These are phyloP conservation scores for Fistulinella cinereoalba DNA, from an alignment of 1,284 basidiomycete genomes.

Conservation along the genomic window DNA sequence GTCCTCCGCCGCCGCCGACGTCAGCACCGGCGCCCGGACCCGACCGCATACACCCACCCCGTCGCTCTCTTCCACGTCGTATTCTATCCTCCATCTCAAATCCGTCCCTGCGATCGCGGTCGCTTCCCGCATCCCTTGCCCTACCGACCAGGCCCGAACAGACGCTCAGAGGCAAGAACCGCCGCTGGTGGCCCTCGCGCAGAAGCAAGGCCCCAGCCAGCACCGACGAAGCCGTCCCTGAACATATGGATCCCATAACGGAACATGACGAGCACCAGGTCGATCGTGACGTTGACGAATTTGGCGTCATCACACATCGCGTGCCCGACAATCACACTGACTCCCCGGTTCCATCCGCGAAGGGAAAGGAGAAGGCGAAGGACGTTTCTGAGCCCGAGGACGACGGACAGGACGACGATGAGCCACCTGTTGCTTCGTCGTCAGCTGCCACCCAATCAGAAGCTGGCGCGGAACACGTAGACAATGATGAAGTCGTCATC, in stretches of 20 bases:
- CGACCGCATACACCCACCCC: slow-evolving; percentile 2
- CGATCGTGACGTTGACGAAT: slow-evolving; percentile 34
- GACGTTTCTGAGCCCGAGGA: slow-evolving; percentile 11
- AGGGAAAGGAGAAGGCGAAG: slow-evolving; percentile 32
- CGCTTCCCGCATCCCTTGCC: slow-evolving; percentile 14
- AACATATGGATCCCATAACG: slow-evolving; percentile 7
- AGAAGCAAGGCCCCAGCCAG: slow-evolving; percentile 11
- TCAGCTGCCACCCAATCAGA: slow-evolving; percentile 12
- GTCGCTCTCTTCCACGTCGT: slow-evolving; percentile 26
- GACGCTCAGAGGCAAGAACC: slow-evolving; percentile 32
- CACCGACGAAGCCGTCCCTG: slow-evolving; percentile 10
- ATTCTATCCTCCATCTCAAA: slow-evolving; percentile 28
- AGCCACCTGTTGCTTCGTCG: slow-evolving; percentile 16
- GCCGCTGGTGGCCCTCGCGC: slow-evolving; percentile 42
- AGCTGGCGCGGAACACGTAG: slow-evolving; percentile 7
- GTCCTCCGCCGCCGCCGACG: slow-evolving; percentile 6
- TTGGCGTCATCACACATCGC: slow-evolving; percentile 31
- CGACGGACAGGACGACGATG: slow-evolving; percentile 4
- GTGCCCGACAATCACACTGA: slow-evolving; percentile 29
- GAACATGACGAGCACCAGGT: slow-evolving; percentile 30
- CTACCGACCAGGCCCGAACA: slow-evolving; percentile 22
- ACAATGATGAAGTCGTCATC: slow-evolving; percentile 22
- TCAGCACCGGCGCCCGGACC: slow-evolving; percentile 4
- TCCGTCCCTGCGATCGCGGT: slow-evolving; percentile 24
- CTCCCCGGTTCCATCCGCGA: slow-evolving; percentile 22